These are phyloP conservation scores for Setaria viridis DNA, from an alignment of 202 grass and related monocot species.

Conservation along the genomic window DNA sequence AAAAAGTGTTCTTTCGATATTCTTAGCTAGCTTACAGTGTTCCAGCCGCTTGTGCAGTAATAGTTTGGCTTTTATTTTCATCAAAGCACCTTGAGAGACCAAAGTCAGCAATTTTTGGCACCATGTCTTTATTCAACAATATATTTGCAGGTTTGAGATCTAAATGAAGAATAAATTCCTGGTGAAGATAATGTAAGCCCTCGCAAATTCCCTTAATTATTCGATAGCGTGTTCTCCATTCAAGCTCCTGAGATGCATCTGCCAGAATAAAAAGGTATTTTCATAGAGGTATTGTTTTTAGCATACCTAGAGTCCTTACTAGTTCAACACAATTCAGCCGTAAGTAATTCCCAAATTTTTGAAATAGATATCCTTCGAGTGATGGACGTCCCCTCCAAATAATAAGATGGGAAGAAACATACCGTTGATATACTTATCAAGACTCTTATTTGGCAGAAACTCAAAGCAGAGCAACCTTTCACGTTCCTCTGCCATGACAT, in stretches of 20 bases:
- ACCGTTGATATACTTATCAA: too few species aligned
- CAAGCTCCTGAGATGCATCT: too few species aligned
- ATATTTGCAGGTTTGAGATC: conserved; percentile 1
- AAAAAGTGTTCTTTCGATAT: too few species aligned
- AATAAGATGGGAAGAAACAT: too few species aligned
- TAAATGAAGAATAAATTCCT: background rate
- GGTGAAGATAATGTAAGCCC: background rate
- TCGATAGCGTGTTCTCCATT: background rate
- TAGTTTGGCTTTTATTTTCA: background rate
- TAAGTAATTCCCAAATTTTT: too few species aligned
- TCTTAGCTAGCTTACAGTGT: background rate
- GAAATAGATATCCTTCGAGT: too few species aligned
- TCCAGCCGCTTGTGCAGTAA: background rate
- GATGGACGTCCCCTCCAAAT: too few species aligned
- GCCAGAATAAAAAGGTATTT: too few species aligned
- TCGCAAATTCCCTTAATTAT: conserved; percentile 1
- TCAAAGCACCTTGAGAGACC: background rate
- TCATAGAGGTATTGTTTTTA: too few species aligned
- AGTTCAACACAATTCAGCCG: too few species aligned
- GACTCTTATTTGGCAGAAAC: background rate
- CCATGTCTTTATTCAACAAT: background rate
- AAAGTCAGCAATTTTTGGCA: conserved; percentile 8
- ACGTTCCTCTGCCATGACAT: too few species aligned
- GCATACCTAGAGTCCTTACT: too few species aligned
- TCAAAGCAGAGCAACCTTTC: background rate